A percentile compares a stretch with the other conserved stretches of the same genome.
These are phyloP conservation scores for Saitozyma podzolica DNA, from an alignment of 768 basidiomycete genomes.

Conservation along the genomic window DNA sequence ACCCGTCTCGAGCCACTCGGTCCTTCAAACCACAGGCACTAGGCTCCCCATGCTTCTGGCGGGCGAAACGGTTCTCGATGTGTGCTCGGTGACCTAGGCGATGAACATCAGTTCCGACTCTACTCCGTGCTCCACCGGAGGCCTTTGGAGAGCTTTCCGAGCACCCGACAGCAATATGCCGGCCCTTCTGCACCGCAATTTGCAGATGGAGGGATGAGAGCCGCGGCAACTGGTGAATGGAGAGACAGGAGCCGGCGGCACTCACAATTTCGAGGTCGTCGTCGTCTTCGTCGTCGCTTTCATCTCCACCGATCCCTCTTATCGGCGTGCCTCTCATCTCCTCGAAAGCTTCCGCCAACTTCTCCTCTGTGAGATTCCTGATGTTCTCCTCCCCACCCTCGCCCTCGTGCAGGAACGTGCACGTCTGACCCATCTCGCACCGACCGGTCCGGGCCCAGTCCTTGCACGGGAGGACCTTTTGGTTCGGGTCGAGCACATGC, in stretches of 20 bases:
- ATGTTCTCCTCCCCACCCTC: not conserved
- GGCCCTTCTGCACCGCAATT: not conserved
- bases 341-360: constrained; percentile 15
- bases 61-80: no score
- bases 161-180: no score
- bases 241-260: not conserved
- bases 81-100: no score
- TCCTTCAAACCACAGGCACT: no score
- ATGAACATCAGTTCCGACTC: no score
- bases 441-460: not conserved
- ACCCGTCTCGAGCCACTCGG: no score
- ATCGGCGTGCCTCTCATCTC: constrained; percentile 12
- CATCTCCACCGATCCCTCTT: not conserved
- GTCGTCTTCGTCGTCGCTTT: constrained; percentile 31
- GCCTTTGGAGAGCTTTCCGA: no score
- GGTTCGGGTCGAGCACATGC: constrained; percentile 31
- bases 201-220: not conserved
- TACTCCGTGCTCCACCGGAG: no score
- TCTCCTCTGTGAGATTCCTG: constrained; percentile 24
- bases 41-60: no score
- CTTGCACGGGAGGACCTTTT: not conserved
- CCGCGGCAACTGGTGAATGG: not conserved
- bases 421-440: not conserved
- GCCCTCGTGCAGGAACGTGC: not conserved
- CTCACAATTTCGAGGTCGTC: constrained; percentile 49